phyloP scores from a whole-genome alignment of 768 basidiomycete species.

The Phaeotremella skinneri region DNA sequence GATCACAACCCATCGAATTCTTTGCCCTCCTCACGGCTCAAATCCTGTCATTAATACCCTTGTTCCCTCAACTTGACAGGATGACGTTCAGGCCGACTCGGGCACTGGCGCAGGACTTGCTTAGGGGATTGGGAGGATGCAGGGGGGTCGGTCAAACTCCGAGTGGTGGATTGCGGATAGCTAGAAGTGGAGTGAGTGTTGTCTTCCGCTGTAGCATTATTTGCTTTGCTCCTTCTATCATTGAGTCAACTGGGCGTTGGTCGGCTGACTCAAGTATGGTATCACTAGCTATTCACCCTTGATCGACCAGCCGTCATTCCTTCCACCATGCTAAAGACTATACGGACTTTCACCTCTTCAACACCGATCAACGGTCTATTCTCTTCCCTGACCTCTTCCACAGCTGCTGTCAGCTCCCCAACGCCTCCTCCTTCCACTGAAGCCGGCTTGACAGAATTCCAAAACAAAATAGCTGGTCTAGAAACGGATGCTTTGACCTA shows the following conservation, averaged over 20 bases:
- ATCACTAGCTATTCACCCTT: too few species aligned
- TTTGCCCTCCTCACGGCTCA: too few species aligned
- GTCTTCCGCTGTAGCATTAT: too few species aligned
- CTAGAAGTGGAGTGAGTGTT: not conserved
- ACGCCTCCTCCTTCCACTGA: slow-evolving; percentile 12
- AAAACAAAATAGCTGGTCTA: slow-evolving; percentile 38
- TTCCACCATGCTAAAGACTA: not conserved
- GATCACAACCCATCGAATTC: not conserved
- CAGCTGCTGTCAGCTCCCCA: not conserved
- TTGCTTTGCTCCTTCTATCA: too few species aligned
- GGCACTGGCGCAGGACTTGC: not conserved
- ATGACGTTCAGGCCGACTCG: slow-evolving; percentile 1
- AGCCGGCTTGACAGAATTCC: slow-evolving; percentile 33
- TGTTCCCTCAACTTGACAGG: not conserved
- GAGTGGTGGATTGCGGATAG: not conserved
- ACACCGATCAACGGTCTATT: not conserved
- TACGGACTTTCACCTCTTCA: not conserved
- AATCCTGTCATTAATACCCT: not conserved
- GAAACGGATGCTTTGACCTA: slow-evolving; percentile 37
- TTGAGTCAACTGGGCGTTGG: too few species aligned
- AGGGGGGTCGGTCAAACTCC: not conserved
- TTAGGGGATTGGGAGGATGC: not conserved
- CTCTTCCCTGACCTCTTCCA: not conserved
- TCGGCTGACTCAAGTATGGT: too few species aligned
- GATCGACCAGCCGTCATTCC: too few species aligned